phyloP scores from a whole-genome alignment of 73 alveolate genomes.

The Paramecium tetraurelia region DNA sequence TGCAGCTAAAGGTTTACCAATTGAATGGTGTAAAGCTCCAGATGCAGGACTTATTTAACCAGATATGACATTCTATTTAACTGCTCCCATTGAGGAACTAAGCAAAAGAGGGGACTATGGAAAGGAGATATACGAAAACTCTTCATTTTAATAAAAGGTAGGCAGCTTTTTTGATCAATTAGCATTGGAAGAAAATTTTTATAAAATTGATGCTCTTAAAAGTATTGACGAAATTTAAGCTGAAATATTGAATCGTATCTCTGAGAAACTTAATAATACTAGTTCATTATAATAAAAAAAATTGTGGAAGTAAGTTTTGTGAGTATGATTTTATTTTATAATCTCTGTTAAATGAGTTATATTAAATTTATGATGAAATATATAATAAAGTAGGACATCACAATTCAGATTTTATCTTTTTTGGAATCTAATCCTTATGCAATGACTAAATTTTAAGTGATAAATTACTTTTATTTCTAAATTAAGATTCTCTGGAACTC shows the following conservation, averaged over 20 bases:
- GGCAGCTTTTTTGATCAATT: slow-evolving; percentile 64
- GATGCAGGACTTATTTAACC: slow-evolving; percentile 85
- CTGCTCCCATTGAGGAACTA: slow-evolving; percentile 65
- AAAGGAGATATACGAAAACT: slow-evolving; percentile 83
- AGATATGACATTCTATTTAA: slow-evolving; percentile 75
- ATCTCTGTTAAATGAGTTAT: background rate
- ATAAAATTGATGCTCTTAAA: slow-evolving; percentile 66
- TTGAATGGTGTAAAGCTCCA: slow-evolving; percentile 82
- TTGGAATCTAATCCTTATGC: background rate
- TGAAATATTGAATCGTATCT: background rate
- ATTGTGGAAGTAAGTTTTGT: background rate
- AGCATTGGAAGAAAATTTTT: slow-evolving; percentile 53
- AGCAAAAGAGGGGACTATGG: slow-evolving; percentile 76
- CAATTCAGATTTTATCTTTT: background rate
- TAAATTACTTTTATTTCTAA: slow-evolving; percentile 26
- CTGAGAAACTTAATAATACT: background rate
- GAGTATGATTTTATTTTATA: background rate
- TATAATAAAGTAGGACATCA: background rate
- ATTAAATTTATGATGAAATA: background rate
- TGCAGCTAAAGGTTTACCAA: slow-evolving; percentile 83
- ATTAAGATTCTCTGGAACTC: slow-evolving; percentile 16
- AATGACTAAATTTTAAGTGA: background rate
- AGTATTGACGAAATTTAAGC: slow-evolving; percentile 42
- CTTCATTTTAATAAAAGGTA: slow-evolving; percentile 74
- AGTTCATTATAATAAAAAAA: background rate